Evolutionary conservation across 371 early-diverging fungal species (phyloP), one percentile per base, ranked within the genome.

Genomic region (Mucor sp.): DNA sequence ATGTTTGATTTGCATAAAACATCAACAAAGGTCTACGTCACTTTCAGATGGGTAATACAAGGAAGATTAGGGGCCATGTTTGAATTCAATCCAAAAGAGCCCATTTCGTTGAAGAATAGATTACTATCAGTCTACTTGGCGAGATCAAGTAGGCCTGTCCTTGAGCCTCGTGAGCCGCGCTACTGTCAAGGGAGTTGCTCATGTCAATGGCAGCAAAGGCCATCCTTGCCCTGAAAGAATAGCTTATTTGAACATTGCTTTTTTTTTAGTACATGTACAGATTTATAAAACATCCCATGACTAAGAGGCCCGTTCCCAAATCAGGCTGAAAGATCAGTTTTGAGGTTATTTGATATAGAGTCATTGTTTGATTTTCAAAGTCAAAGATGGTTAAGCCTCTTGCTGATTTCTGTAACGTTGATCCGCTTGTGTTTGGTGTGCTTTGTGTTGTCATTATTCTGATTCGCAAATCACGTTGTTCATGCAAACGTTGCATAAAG

Each of bases 21-120:
- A 25, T 50, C 50, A 50, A 50, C 50, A 50, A 50, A 48, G 12
- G 50, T 50, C 50, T 50, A 50, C 50, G 50, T 50, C 50, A 50
- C 50, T 50, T 50, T 50, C 23, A 17, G 12, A 25, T 50, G 50
- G 7, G 50, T 50, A 11, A 50, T 21, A 50, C 50, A 50, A 50
- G 23, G 23, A 50, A 50, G 25, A 50, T 44, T 44, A 50, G 50
- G 50, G 50, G 50, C 50, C 50, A 50, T 50, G 50, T 50, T 50
- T 8, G 50, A 50, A 50, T 50, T 50, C 25, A 50, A 50, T 50
- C 50, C 50, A 50, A 50, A n/a, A 50, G 50, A n/a, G 50, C 5
- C 44, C 37, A 37, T 37, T 37, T 37, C 14, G 37, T 37, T 37
- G 37, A 37, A 37, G 37, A 37, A 37, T 14, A 7, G 37, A 37